These are phyloP conservation scores for Trichophyton mentagrophytes DNA, from an alignment of 2,329 filamentous ascomycete genomes.

Conservation along the genomic window DNA sequence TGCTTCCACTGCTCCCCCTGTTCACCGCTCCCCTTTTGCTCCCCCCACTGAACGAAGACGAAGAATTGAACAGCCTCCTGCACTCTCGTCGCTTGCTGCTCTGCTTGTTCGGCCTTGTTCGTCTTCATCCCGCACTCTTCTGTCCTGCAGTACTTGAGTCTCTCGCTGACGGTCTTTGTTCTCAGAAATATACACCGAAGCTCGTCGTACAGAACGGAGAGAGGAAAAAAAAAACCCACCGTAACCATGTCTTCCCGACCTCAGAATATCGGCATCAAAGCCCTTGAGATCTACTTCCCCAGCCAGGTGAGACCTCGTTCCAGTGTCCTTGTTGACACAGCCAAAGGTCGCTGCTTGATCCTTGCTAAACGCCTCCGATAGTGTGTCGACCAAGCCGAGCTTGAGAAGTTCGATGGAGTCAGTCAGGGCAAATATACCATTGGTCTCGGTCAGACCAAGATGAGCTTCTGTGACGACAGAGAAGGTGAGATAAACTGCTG, in stretches of 20 bases:
- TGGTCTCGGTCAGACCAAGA: conserved; percentile 79
- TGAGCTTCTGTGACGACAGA: conserved; percentile 83
- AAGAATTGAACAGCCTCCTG: not conserved
- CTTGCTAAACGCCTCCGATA: conserved; percentile 23
- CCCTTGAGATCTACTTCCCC: conserved; percentile 81
- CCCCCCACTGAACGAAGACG: not conserved
- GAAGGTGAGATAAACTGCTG: conserved; percentile 48
- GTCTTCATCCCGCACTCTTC: not conserved
- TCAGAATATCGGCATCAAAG: conserved; percentile 83
- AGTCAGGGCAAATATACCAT: conserved; percentile 78
- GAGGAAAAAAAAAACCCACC: not conserved
- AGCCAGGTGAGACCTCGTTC: conserved; percentile 54
- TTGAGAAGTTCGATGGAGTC: conserved; percentile 79
- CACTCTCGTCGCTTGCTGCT: not conserved
- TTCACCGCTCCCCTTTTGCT: not conserved
- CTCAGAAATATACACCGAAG: not conserved
- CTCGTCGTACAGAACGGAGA: no score
- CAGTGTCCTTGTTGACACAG: conserved; percentile 6
- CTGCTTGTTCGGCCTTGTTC: not conserved
- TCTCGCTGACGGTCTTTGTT: not conserved
- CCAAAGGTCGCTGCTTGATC: conserved; percentile 4
- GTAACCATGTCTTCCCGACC: conserved; percentile 57
- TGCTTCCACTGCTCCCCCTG: not conserved
- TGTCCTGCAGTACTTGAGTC: not conserved
- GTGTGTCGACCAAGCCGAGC: conserved; percentile 73